Evolutionary conservation across 2,329 filamentous ascomycete species (phyloP).

Genomic region (Metarhizium rileyi): DNA sequence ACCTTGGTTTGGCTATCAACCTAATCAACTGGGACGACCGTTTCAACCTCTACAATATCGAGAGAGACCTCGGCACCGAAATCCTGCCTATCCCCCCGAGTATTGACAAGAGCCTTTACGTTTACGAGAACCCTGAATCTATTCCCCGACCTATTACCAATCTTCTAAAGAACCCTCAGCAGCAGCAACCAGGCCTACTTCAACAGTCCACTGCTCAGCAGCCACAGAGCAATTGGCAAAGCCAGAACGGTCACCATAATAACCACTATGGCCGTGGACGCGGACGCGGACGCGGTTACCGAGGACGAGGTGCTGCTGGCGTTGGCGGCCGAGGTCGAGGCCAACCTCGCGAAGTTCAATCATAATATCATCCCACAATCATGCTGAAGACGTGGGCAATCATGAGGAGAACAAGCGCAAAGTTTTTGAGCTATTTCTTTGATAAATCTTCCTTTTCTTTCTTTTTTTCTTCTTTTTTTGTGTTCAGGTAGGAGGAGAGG

Average conservation of each 20-base stretch:
- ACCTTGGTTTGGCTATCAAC: slow-evolving; percentile 95
- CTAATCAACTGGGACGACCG: slow-evolving; percentile 99
- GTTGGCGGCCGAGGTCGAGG: slow-evolving; percentile 26
- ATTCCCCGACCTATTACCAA: slow-evolving; percentile 73
- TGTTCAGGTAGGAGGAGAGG: slow-evolving; percentile 5
- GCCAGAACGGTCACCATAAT: slow-evolving; percentile 28
- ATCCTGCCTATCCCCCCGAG: slow-evolving; percentile 90
- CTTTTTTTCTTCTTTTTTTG: slow-evolving; percentile 12
- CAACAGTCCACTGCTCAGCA: slow-evolving; percentile 15
- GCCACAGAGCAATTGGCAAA: slow-evolving; percentile 32
- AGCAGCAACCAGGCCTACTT: slow-evolving; percentile 17
- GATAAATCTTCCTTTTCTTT: slow-evolving; percentile 9
- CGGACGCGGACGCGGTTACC: slow-evolving; percentile 28
- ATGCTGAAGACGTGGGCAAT: slow-evolving; percentile 16
- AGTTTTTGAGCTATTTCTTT: slow-evolving; percentile 8
- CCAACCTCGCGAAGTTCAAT: slow-evolving; percentile 24
- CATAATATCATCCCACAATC: slow-evolving; percentile 19
- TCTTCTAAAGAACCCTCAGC: slow-evolving; percentile 26
- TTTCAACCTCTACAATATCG: slow-evolving; percentile 98
- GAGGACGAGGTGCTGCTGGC: slow-evolving; percentile 27
- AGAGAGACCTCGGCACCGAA: slow-evolving; percentile 92
- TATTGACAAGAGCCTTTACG: slow-evolving; percentile 97
- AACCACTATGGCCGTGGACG: slow-evolving; percentile 25
- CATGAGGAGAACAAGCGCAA: slow-evolving; percentile 11
- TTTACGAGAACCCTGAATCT: slow-evolving; percentile 91